Evolutionary conservation across 495 filamentous ascomycete genomes (phyloP).

Genomic region (Sabuloglossum arenarium): DNA sequence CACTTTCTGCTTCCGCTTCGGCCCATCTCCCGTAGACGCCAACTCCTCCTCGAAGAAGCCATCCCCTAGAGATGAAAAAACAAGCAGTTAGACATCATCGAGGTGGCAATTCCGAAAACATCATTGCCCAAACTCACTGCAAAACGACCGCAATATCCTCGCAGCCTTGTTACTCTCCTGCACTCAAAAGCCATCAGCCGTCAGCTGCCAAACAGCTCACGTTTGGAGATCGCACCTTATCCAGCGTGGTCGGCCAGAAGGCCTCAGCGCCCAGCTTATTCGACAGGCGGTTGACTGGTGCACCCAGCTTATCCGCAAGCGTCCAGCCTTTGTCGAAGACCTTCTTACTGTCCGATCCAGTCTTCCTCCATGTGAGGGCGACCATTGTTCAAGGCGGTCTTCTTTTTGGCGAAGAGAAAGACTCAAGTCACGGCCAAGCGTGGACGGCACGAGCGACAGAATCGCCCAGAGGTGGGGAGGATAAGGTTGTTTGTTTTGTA

Average conservation of each 20-base stretch:
- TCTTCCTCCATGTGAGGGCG: neutral
- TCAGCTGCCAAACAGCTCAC: neutral
- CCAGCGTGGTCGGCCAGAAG: conserved; percentile 62
- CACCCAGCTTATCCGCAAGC: conserved; percentile 26
- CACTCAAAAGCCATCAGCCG: neutral
- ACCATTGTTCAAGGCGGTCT: conserved; percentile 3
- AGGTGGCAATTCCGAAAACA: neutral
- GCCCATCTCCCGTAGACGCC: conserved; percentile 26
- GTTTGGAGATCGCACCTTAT: conserved; percentile 20
- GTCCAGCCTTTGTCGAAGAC: conserved; percentile 26
- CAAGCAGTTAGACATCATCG: neutral
- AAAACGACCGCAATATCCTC: conserved; percentile 59
- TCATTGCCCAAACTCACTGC: conserved; percentile 26
- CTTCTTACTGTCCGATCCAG: conserved; percentile 19
- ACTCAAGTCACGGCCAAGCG: neutral
- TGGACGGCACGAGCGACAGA: too few relatives aligned
- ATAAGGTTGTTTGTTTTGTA: too few relatives aligned
- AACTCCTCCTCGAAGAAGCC: conserved; percentile 24
- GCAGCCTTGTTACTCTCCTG: conserved; percentile 62
- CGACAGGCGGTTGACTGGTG: conserved; percentile 52
- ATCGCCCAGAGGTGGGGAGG: neutral
- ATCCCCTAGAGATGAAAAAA: conserved; percentile 15
- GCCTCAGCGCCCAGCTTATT: conserved; percentile 53
- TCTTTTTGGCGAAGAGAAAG: neutral
- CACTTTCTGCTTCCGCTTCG: conserved; percentile 44